Base-by-base conservation (phyloP, 208 protist genomes). In the Naegleria fowleri region DNA sequence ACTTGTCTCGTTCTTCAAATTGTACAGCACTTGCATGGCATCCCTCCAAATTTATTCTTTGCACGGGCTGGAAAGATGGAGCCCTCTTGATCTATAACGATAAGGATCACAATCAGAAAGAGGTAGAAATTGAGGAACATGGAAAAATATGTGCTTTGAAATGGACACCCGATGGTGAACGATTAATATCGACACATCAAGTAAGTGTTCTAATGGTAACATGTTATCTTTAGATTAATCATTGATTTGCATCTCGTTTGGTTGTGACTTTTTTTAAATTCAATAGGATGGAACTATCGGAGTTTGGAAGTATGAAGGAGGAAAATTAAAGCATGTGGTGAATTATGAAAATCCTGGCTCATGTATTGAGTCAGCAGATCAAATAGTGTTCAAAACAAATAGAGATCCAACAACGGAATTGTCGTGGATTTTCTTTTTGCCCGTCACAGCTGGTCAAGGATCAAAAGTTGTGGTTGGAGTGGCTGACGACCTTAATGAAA, bases 21-120 rank as follows among this genome's bases (percentile, higher is more conserved):
- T 95, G 9, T 90, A 90, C 91, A 13, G 16, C 92, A 38, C 92
- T 98, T 38, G 93, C 94, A 15, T 98, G 97, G 97, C 97, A 98
- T 91, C 97, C 97, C 19, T 93, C 88, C 13, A 92, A 96, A 58
- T 48, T 92, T 39, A 83, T 96, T 38, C 92, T 98, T 9, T 91
- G 94, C 16, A 95, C 97, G 86, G 97, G 97, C 36, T 97, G 96
- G 96, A 95, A 92, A 89, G 95, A 92, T 91, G 97, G 97, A 75
- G 94, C 93, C 58, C 92, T 98, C 58, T 92, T 92, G 6, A 83
- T 96, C 38, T 98, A 88, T 36, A 48, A 88, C 58, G 85, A 88
- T 58, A 58, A 51, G 38, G 85, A 88, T 58, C 19, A 52, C 38
- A 39, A 11, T 88, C 41, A 25, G 19, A 33, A 33, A 13, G 43